Conservation (phyloP, 306 rosid genomes). For the Prunus armeniaca region DNA sequence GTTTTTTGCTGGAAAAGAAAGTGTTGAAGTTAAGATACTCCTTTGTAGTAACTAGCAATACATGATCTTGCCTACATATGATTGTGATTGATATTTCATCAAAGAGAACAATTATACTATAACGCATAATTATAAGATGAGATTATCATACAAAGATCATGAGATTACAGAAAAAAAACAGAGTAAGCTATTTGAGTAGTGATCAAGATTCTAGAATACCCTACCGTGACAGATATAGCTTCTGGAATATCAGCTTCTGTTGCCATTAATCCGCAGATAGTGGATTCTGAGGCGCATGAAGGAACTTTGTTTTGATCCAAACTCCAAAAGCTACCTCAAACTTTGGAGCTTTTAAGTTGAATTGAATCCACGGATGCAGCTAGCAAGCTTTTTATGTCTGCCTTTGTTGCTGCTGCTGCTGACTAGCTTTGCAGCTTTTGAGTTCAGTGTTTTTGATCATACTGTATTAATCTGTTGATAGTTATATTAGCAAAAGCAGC, state of each 20-base stretch:
- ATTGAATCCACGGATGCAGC: background rate
- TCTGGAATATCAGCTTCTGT: slow-evolving; percentile 38
- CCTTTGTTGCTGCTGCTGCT: too few species aligned
- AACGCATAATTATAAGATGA: background rate
- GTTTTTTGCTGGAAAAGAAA: background rate
- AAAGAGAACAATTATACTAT: too few species aligned
- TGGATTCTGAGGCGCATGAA: slow-evolving; percentile 23
- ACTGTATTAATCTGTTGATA: slow-evolving; percentile 16
- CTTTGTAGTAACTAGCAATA: background rate
- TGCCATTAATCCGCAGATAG: slow-evolving; percentile 41
- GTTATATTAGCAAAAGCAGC: slow-evolving; percentile 22
- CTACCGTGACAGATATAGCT: slow-evolving; percentile 39
- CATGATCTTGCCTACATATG: background rate
- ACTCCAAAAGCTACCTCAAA: slow-evolving; percentile 9
- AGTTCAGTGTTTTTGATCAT: background rate
- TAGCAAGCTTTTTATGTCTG: background rate
- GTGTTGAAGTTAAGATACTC: background rate
- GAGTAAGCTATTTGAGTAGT: slow-evolving; percentile 4
- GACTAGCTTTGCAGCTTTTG: too few species aligned
- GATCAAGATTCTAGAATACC: slow-evolving; percentile 17
- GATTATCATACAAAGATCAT: background rate
- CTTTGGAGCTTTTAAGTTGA: slow-evolving; percentile 9
- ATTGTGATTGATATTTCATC: background rate
- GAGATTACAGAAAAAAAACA: background rate
- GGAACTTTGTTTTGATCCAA: slow-evolving; percentile 17